These are phyloP conservation scores for Chenopodium formosanum DNA, from an alignment of 148 eudicot genomes.

Conservation along the genomic window DNA sequence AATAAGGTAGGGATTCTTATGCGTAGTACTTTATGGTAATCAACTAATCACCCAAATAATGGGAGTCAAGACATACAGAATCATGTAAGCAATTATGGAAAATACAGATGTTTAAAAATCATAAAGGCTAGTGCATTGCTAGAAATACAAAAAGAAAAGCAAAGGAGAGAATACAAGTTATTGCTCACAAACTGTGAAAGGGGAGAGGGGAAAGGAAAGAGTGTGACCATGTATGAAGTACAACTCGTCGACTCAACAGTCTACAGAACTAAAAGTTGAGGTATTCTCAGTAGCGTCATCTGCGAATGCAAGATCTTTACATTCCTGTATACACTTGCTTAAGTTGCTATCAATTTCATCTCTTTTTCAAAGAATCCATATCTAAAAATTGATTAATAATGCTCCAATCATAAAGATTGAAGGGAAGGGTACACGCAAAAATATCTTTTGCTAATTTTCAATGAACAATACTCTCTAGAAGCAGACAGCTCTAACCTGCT, in stretches of 20 bases:
- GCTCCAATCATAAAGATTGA: conserved; percentile 9
- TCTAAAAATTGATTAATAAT: conserved; percentile 5
- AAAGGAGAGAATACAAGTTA: no score
- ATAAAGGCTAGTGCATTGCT: no score
- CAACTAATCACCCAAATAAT: no score
- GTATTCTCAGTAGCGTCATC: neutral
- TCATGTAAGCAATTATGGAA: no score
- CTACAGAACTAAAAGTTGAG: neutral
- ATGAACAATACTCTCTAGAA: conserved; percentile 16
- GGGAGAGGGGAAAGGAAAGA: neutral
- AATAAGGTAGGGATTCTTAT: no score
- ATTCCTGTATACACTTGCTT: neutral
- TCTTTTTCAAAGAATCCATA: conserved; percentile 10
- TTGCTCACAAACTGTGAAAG: neutral
- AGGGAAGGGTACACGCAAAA: neutral
- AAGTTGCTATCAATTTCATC: conserved; percentile 7
- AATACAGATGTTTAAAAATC: no score
- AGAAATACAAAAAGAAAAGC: no score
- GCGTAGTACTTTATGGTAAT: no score
- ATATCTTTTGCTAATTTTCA: neutral
- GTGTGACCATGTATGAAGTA: neutral
- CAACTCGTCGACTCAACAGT: neutral
- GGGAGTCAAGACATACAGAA: no score
- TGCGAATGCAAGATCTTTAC: conserved; percentile 6
- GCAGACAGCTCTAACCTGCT: conserved; percentile 9